Conservation (phyloP, 345 rosid genomes). For the Crucihimalaya himalaica region DNA sequence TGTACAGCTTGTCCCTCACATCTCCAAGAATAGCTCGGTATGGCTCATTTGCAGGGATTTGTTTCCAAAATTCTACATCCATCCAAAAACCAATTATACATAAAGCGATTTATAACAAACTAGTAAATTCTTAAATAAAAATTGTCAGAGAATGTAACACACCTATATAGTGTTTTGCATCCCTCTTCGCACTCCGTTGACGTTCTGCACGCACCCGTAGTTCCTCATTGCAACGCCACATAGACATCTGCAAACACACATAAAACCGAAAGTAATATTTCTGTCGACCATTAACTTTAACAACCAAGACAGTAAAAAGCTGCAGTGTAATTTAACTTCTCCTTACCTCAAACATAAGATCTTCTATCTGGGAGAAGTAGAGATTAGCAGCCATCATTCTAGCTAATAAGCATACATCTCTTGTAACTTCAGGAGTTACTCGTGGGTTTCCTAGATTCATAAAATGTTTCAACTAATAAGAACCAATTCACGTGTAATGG, state of each 20-base stretch:
- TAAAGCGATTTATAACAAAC: constrained; percentile 4
- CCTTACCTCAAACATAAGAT: constrained; percentile 94
- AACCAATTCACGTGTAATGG: background rate
- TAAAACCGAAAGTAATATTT: background rate
- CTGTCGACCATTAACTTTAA: background rate
- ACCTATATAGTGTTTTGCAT: constrained; percentile 97
- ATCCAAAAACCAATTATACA: constrained; percentile 1
- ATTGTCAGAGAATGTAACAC: background rate
- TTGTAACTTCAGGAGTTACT: constrained; percentile 97
- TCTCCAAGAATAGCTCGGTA: constrained; percentile 93
- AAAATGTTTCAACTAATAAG: background rate
- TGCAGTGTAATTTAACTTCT: background rate
- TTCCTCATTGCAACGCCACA: constrained; percentile 98
- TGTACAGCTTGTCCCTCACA: constrained; percentile 88
- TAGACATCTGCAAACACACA: constrained; percentile 66
- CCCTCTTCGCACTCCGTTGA: constrained; percentile 67
- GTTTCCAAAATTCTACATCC: constrained; percentile 93
- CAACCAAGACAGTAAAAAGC: background rate
- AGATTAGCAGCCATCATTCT: constrained; percentile 99
- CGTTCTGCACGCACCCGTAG: constrained; percentile 82
- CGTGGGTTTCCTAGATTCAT: constrained; percentile 80
- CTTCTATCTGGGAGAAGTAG: constrained; percentile 96
- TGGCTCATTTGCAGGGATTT: constrained; percentile 83
- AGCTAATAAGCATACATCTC: constrained; percentile 95
- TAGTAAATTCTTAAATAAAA: background rate